Base-by-base conservation (phyloP, 257 asterid species). In the Solanum infundibuliforme region DNA sequence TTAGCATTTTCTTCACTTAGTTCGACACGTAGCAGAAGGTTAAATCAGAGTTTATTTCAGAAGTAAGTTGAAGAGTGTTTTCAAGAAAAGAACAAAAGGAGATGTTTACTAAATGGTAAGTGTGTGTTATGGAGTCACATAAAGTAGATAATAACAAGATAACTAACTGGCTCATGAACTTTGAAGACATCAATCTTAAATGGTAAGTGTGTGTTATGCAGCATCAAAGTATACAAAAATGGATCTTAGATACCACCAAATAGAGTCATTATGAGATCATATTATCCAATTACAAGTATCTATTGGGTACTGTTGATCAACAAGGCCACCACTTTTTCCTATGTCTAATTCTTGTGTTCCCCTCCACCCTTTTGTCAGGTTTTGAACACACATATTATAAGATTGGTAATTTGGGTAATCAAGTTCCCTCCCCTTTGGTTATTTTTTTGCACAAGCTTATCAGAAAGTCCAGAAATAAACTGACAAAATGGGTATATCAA, bases 401-500 rank as follows among this genome's bases (percentile, higher is more conserved):
- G 62, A 38, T 39, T 41, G 29, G 4, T 8, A 13, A 21, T 62
- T 13, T 35, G 66, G 60, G 62, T 14, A 52, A 39, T n/a, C 25
- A 21, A 38, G 31, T 52, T 34, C 89, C 87, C 46, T 83, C 87
- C 86, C 90, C 73, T 65, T 27, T 84, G 72, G 87, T 20, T 46
- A 55, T 48, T 87, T 10, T 9, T 65, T 55, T 12, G 25, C 85
- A 46, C 5, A 43, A 79, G 25, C 66, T 81, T 46, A 27, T 43
- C 62, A 43, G 27, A 8, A 27, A 43, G 36, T 79, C 39, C 65
- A 79, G 3, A 79, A 43, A 21, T 4, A 77, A 77, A 77, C 84
- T 41, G 39, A 38, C 38, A 87, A 81, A 43, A 92, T 90, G 93
- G 90, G 89, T 73, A 84, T 79, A 86, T 91, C 94, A 32, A 41